Evolutionary conservation across 306 rosid species (phyloP), one percentile per base, ranked within the genome.

Genomic region (Ceratonia siliqua): DNA sequence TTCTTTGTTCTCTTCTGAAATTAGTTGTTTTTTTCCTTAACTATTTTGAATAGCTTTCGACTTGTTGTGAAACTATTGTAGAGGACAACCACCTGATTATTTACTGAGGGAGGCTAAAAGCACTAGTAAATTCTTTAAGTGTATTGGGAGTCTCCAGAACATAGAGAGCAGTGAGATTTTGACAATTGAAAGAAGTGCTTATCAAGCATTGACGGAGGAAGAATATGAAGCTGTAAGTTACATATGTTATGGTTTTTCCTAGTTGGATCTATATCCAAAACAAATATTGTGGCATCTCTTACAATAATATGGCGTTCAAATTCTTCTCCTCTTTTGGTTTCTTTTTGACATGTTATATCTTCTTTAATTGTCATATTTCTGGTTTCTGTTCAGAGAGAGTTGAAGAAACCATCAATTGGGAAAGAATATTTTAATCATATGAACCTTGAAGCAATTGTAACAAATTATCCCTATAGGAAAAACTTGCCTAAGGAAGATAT

Each of bases 21-120:
- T 68, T 50, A 59, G 46, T 57, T 75, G 25, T 11, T 48, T 68
- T 63, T 0, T 77, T 24, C 61, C 79, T 20, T 59, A 28, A 21
- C 49, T 42, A 59, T 65, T 82, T 75, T 73, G 70, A 72, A 50
- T 81, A 66, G 25, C 18, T 12, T 79, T 67, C 70, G 39, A 9
- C 24, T 45, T 73, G 48, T 77, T 65, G 74, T 73, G 74, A 42
- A 56, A 70, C 63, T 78, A 62, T 72, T 90, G 79, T 83, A 95
- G 99, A 78, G 97, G 87, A 62, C 99, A 90, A 73, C 99, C 99
- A 69, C 98, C 99, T 20, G 99, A 95, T 89, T 89, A 89, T 82
- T 67, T 95, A 68, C 86, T 95, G 54, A 89, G 93, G 88, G 98
- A 92, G 78, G 98, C 99, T 59, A 95, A 95, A 86, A 89, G 85